These are phyloP conservation scores for Wilcoxina mikolae DNA, from an alignment of 495 filamentous ascomycete species.

Conservation along the genomic window DNA sequence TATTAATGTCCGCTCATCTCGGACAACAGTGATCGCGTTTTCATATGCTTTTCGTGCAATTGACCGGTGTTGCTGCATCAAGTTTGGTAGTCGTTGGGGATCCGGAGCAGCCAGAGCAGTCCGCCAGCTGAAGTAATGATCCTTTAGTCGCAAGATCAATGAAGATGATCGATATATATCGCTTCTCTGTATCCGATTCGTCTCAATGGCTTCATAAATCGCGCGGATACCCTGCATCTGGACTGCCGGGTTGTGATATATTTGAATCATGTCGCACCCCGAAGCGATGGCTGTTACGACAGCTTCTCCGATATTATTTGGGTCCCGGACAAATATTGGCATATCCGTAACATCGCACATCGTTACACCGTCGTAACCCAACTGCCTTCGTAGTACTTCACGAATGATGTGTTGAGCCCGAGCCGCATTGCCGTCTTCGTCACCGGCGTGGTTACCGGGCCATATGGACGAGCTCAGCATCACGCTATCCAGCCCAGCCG, in stretches of 20 bases:
- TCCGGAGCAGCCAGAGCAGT: conserved; percentile 24
- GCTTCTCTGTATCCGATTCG: conserved; percentile 13
- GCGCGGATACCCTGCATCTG: conserved; percentile 25
- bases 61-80: conserved; percentile 26
- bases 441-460: conserved; percentile 13
- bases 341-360: conserved; percentile 29
- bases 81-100: conserved; percentile 16
- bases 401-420: conserved; percentile 26
- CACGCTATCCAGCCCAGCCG: conserved; percentile 27
- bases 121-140: conserved; percentile 28
- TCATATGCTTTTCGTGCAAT: conserved; percentile 26
- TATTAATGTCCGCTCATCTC: conserved; percentile 26
- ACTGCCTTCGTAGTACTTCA: conserved; percentile 27
- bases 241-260: conserved; percentile 16
- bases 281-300: conserved; percentile 24
- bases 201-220: conserved; percentile 24
- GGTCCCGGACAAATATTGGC: conserved; percentile 16
- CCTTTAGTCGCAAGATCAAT: conserved; percentile 21
- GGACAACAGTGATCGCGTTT: conserved; percentile 27
- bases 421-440: conserved; percentile 6
- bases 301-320: conserved; percentile 24
- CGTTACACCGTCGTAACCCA: conserved; percentile 29
- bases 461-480: conserved; percentile 29
- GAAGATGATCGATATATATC: conserved; percentile 24
- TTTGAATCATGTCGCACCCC: conserved; percentile 28